A percentile compares a stretch with the other conserved stretches of the same genome.
Evolutionary conservation across 176 grass and related monocot genomes (phyloP).

Genomic region (Olyra latifolia): DNA sequence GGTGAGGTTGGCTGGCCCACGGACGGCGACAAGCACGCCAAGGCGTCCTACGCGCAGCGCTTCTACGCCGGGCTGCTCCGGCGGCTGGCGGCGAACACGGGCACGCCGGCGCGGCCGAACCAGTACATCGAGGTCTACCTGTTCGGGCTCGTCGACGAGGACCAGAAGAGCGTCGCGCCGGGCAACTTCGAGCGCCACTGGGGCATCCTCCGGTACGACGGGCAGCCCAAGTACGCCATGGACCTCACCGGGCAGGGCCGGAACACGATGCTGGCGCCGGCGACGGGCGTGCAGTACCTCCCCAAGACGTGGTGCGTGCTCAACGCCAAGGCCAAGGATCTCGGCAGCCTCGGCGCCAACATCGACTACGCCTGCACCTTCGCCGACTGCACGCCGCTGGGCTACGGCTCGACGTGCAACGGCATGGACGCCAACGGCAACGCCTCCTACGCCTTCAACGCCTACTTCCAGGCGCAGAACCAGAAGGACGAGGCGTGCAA

Average conservation of each 20-base stretch:
- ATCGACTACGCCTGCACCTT: slow-evolving; percentile 60
- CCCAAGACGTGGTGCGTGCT: slow-evolving; percentile 54
- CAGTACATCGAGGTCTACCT: slow-evolving; percentile 63
- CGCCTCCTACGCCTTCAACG: too few species aligned
- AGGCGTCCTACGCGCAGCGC: slow-evolving; percentile 47
- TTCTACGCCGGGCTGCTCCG: slow-evolving; percentile 71
- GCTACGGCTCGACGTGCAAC: slow-evolving; percentile 35
- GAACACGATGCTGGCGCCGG: slow-evolving; percentile 42
- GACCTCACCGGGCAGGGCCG: slow-evolving; percentile 55
- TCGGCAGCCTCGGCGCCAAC: slow-evolving; percentile 44
- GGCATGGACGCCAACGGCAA: too few species aligned
- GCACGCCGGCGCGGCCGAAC: slow-evolving; percentile 62
- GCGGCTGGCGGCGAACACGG: slow-evolving; percentile 40
- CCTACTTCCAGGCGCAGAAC: too few species aligned
- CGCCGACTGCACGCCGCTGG: slow-evolving; percentile 48
- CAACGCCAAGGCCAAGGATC: slow-evolving; percentile 38
- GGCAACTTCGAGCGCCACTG: slow-evolving; percentile 95
- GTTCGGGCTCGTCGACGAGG: slow-evolving; percentile 80
- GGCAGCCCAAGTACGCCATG: slow-evolving; percentile 66
- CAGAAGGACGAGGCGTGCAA: too few species aligned
- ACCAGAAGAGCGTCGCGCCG: slow-evolving; percentile 72
- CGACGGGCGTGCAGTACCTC: slow-evolving; percentile 47
- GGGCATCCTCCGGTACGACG: slow-evolving; percentile 77
- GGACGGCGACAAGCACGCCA: slow-evolving; percentile 71
- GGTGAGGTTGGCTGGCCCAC: slow-evolving; percentile 45